A percentile compares a stretch with the other conserved stretches of the same genome.
Evolutionary conservation across 1,139 yeast species (phyloP).

Genomic region (Waltiozyma sp.): DNA sequence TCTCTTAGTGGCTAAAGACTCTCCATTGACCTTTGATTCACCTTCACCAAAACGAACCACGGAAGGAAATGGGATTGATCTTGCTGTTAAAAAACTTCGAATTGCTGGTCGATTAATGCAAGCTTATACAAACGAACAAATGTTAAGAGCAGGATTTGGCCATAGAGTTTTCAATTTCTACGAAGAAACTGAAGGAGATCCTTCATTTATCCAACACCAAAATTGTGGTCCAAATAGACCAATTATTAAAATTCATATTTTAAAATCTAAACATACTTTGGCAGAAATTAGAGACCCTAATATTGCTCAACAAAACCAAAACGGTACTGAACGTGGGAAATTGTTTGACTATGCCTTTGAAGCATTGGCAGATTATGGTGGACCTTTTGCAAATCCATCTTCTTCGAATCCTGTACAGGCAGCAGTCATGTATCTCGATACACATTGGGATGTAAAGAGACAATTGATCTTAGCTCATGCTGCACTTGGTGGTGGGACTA

Average conservation of each 20-base stretch:
- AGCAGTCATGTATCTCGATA: constrained; percentile 75
- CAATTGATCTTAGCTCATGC: constrained; percentile 78
- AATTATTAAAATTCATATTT: constrained; percentile 68
- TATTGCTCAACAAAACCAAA: constrained; percentile 74
- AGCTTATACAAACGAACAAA: constrained; percentile 87
- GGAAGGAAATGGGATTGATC: constrained; percentile 60
- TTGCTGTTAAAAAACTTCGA: constrained; percentile 70
- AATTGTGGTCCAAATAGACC: constrained; percentile 29
- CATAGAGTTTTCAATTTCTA: constrained; percentile 59
- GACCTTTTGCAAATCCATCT: constrained; percentile 33
- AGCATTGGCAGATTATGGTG: constrained; percentile 45
- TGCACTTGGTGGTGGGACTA: constrained; percentile 85
- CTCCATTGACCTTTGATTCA: constrained; percentile 63
- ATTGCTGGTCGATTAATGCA: constrained; percentile 87
- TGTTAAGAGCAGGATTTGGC: constrained; percentile 72
- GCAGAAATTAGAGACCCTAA: constrained; percentile 69
- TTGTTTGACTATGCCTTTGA: constrained; percentile 67
- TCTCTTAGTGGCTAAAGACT: constrained; percentile 66
- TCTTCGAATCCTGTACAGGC: constrained; percentile 51
- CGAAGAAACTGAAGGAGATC: constrained; percentile 57
- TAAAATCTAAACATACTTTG: constrained; percentile 55
- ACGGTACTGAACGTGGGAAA: constrained; percentile 66
- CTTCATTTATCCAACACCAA: constrained; percentile 35
- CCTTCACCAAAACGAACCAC: constrained; percentile 31
- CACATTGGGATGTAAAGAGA: constrained; percentile 61